Percentiles rank a stretch among this genome's conserved stretches.
Conservation (phyloP, 768 basidiomycete species). For the Termitomyces titanicus region DNA sequence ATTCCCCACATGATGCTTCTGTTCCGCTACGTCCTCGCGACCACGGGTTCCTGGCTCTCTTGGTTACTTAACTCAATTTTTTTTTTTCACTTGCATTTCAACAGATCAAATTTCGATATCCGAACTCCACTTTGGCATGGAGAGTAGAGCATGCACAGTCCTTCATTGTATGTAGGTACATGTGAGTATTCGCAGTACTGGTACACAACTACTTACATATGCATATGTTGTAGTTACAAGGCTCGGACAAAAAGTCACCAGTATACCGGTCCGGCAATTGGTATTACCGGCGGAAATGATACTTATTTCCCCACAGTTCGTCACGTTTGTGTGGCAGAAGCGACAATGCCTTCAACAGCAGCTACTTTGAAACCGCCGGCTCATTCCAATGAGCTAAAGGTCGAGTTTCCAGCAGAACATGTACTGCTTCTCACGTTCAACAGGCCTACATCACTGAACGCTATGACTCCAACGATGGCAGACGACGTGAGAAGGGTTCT, state of each 20-base stretch:
- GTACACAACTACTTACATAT: no score
- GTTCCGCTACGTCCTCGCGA: slow-evolving; percentile 12
- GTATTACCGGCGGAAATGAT: slow-evolving; percentile 7
- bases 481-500: slow-evolving; percentile 49
- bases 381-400: slow-evolving; percentile 33
- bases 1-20: slow-evolving; percentile 5
- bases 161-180: no score
- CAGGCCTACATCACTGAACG: slow-evolving; percentile 69
- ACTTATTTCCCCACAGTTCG: slow-evolving; percentile 6
- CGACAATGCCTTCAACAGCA: slow-evolving; percentile 13
- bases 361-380: slow-evolving; percentile 19
- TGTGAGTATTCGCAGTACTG: no score
- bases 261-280: not conserved
- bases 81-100: slow-evolving; percentile 1
- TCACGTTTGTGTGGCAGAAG: slow-evolving; percentile 7
- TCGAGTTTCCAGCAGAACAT: slow-evolving; percentile 36
- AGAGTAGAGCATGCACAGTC: no score
- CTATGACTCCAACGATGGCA: slow-evolving; percentile 61
- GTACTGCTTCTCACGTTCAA: slow-evolving; percentile 47
- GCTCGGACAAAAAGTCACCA: no score
- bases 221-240: no score
- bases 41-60: slow-evolving; percentile 14
- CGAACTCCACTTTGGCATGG: not conserved
- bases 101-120: not conserved
- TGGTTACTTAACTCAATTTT: not conserved